Evolutionary conservation across 306 rosid species (phyloP), one percentile per base, ranked within the genome.

Genomic region (Hippophae rhamnoides): DNA sequence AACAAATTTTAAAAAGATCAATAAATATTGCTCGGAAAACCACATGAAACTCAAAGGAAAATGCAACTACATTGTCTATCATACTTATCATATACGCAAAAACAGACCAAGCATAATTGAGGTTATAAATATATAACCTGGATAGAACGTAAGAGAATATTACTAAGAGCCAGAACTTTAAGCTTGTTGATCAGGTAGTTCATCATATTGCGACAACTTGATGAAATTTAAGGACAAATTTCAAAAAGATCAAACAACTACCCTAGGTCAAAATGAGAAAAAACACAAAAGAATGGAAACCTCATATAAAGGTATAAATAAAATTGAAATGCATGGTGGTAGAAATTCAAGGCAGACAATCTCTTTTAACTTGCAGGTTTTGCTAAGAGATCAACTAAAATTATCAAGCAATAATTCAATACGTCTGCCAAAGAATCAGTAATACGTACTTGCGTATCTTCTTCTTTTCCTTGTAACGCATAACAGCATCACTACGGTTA

Each of bases 381-480:
- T 43, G 47, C 54, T 10, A 65, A 41, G 50, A 23, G 8, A 56
- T 12, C 3, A 67, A 61, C 50, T 51, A 57, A 43, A 71, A 63
- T 23, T 23, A 48, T 23, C 10, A 57, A 63, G 49, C 10, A 40
- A 54, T 57, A 69, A 46, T 25, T 31, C 47, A 62, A 5, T 57
- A 68, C 57, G 52, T 49, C 55, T 49, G 43, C 41, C 13, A 57
- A 67, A 10, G 43, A 14, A 40, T 23, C 18, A 51, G 1, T 25
- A 45, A 10, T 18, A 56, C 45, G 13, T 76, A 93, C 99, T 80
- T 86, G 50, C 95, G 85, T 43, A 78, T 74, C 84, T 80, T 82
- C 79, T 89, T 93, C 90, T 93, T 93, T 77, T 93, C 99, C 84
- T 74, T 93, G 56, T 93, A 93, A 13, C 99, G 97, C 90, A 84